Evolutionary conservation across 2,329 filamentous ascomycete species (phyloP), one percentile per base, ranked within the genome.

Genomic region (Diaporthe vexans): DNA sequence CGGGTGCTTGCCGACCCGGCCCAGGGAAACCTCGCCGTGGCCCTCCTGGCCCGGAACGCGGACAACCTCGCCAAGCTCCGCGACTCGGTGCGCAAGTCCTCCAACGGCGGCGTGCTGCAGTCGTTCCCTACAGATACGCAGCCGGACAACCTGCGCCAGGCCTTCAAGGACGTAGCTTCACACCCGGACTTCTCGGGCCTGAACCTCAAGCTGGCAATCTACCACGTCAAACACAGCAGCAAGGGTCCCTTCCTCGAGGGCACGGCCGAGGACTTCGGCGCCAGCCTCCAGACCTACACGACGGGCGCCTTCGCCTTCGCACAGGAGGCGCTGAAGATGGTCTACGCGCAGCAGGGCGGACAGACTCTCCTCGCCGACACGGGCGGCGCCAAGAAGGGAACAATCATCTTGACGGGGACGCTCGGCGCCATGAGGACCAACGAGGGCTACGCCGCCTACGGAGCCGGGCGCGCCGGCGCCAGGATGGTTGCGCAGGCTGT

Each of bases 401-500:
- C 88, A 0, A 78, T 90, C 37, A 88, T 91, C 71, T 90, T 91
- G 77, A 90, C 88, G 0, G 88, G 88, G 0, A 90, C 88, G 0
- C 79, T 90, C 4, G 88, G 88, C 0, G 87, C 87, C 0, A 80
- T 90, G 75, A 82, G 88, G 9, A 88, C 88, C 71, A 90, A 87
- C 76, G 85, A 87, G 3, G 85, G 88, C 52, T 91, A 84, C 75
- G 88, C 85, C 1, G 86, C 88, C 0, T 91, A 91, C 75, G 89
- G 89, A 11, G 89, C 88, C 8, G 85, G 86, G 1, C 81, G 88
- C 4, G 83, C 86, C 0, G 86, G 86, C 1, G 88, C 89, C 9
- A 81, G 89, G 51, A 89, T 90, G 80, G 80, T 91, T 17, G 88
- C 88, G 0, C 88, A 91, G 79, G 86, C 85, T 10, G 80, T 91